Evolutionary conservation across 768 basidiomycete species (phyloP), one percentile per base, ranked within the genome.

Genomic region (Phallus indusiatus): DNA sequence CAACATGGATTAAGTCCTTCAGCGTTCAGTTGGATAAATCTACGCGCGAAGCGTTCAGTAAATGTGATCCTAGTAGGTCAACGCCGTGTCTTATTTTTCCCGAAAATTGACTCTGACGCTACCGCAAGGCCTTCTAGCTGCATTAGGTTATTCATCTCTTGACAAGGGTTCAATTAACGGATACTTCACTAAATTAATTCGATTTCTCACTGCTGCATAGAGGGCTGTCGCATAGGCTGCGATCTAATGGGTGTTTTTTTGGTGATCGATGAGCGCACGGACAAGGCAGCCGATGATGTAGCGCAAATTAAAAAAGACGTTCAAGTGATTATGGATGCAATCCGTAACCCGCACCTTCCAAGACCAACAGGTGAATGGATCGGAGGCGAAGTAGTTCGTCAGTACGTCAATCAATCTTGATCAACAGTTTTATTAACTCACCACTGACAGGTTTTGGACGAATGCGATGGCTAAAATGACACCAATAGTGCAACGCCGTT

Each of bases 191-290:
- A 54, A 53, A 46, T 20, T 36, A 20, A 36, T 28, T 11, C 47
- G 8, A 37, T 37, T 37, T 16, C 16, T 37, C 36, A n/a, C n/a
- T 37, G 8, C 16, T 37, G 9, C 8, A 8, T 63, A 70, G 71
- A 66, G 33, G 69, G 63, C 48, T 65, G 42, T 18, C 70, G 76
- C 16, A 67, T 72, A 10, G 73, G 69, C 8, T 78, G 79, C 55
- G 80, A 81, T 58, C 66, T 81, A 53, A 80, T 82, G 77, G 73
- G 77, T 46, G 61, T 80, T 6, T 73, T 79, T 63, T 81, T 78
- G 62, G 58, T 81, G 37, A 71, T 76, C 63, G 81, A 83, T 63
- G 77, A 80, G 63, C 73, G 76, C 61, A 75, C 78, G 7, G 81
- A 83, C 66, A 67, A 73, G 16, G 69, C 69, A 0, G 61, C 69